Conservation (phyloP, 345 rosid species). For the Corchorus capsularis region DNA sequence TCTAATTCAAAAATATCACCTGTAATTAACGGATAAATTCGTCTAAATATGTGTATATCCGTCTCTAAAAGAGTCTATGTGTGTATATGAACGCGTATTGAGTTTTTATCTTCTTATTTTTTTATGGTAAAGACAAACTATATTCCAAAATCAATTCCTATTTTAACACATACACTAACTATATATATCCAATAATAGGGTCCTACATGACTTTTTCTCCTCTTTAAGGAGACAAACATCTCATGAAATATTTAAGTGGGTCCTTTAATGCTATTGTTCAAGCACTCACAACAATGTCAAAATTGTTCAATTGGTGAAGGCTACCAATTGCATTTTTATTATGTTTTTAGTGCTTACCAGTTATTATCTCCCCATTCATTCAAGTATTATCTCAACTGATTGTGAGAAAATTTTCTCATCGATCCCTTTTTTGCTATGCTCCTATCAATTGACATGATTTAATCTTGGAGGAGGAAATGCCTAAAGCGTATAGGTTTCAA, state of each 20-base stretch:
- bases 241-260: conserved; percentile 9
- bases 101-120: not conserved
- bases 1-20: no score
- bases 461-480: not conserved
- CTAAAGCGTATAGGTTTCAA: not conserved
- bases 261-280: not conserved
- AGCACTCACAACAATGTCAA: conserved; percentile 16
- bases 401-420: not conserved
- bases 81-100: not conserved
- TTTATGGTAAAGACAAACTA: not conserved
- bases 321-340: not conserved
- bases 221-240: conserved; percentile 4
- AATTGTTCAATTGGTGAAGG: not conserved
- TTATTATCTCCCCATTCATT: not conserved
- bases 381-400: not conserved
- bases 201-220: conserved; percentile 9
- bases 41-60: no score
- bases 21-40: no score
- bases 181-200: not conserved
- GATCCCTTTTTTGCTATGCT: not conserved
- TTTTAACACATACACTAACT: not conserved
- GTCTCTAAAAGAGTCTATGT: not conserved
- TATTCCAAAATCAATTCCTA: not conserved
- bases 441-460: not conserved
- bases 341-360: not conserved